A percentile compares a stretch with the other conserved stretches of the same genome.
These are phyloP conservation scores for Penicillium sp. DNA, from an alignment of 2,329 filamentous ascomycete genomes.

Conservation along the genomic window DNA sequence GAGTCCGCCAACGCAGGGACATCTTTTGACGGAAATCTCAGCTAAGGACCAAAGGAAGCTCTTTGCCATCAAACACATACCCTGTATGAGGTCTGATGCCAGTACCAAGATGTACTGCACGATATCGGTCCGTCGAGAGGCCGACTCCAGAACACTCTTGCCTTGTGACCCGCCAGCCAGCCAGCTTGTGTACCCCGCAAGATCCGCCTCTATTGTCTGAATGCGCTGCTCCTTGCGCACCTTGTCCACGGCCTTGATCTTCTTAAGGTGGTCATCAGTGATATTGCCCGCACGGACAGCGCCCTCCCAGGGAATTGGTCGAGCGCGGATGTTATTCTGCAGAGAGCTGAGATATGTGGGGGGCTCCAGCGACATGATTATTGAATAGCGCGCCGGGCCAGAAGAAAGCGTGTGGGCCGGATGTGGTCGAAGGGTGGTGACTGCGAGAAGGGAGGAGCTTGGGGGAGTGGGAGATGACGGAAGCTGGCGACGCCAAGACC, in stretches of 20 bases:
- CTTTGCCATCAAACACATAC: conserved; percentile 51
- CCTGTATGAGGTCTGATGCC: conserved; percentile 81
- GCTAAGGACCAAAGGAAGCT: not conserved
- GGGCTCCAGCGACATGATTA: conserved; percentile 82
- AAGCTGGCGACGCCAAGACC: conserved; percentile 28
- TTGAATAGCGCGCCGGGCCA: conserved; percentile 9
- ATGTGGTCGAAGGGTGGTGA: conserved; percentile 10
- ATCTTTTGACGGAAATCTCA: conserved; percentile 54
- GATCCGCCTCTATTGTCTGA: conserved; percentile 76
- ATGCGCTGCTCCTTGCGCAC: conserved; percentile 88
- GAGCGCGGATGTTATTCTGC: conserved; percentile 94
- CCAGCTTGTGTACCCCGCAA: conserved; percentile 76
- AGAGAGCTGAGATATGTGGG: conserved; percentile 85
- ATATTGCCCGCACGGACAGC: conserved; percentile 91
- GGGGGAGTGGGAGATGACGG: conserved; percentile 29
- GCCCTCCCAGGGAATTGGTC: conserved; percentile 97
- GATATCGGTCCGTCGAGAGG: conserved; percentile 83
- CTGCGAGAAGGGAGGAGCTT: conserved; percentile 22
- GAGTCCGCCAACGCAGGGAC: conserved; percentile 76
- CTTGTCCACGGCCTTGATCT: conserved; percentile 96
- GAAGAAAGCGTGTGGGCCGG: conserved; percentile 10
- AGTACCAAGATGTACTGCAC: conserved; percentile 94
- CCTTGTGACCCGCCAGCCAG: conserved; percentile 70
- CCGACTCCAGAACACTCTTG: conserved; percentile 79
- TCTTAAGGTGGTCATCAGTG: conserved; percentile 88